Evolutionary conservation across 192 early-diverging fungal species (phyloP).

Genomic region (Linnemannia schmuckeri): DNA sequence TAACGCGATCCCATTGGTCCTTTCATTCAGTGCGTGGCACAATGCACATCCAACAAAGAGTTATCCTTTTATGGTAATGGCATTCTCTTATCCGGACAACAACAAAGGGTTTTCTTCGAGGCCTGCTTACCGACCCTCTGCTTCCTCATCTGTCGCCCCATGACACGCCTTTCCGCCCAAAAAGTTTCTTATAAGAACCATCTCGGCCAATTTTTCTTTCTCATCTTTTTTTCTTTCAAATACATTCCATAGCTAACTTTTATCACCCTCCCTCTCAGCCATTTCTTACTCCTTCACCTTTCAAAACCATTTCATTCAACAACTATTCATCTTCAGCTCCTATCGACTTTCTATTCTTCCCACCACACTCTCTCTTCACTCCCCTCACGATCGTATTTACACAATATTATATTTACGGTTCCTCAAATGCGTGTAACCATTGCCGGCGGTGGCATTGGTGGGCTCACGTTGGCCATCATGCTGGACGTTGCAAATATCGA

Average conservation of each 20-base stretch:
- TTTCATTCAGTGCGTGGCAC: background rate
- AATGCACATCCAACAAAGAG: background rate
- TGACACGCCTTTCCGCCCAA: too few relatives aligned
- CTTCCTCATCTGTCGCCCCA: too few relatives aligned
- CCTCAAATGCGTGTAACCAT: constrained; percentile 30
- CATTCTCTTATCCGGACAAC: too few relatives aligned
- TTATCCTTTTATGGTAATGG: background rate
- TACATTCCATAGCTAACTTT: background rate
- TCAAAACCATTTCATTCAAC: background rate
- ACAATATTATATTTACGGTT: background rate
- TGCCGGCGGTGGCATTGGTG: constrained; percentile 45
- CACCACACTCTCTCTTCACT: background rate
- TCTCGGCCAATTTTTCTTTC: too few relatives aligned
- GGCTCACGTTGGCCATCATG: constrained; percentile 43
- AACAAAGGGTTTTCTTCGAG: too few relatives aligned
- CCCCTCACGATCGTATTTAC: background rate
- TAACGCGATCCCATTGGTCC: background rate
- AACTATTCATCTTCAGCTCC: background rate
- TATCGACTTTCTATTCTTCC: too few relatives aligned
- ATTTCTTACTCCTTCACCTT: background rate
- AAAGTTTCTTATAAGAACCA: too few relatives aligned
- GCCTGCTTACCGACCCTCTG: too few relatives aligned
- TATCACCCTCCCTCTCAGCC: background rate
- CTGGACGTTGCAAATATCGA: constrained; percentile 45
- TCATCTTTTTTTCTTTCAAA: too few relatives aligned